A percentile compares a stretch with the other conserved stretches of the same genome.
Evolutionary conservation across 768 basidiomycete species (phyloP).

Genomic region (Mycena chlorophos): DNA sequence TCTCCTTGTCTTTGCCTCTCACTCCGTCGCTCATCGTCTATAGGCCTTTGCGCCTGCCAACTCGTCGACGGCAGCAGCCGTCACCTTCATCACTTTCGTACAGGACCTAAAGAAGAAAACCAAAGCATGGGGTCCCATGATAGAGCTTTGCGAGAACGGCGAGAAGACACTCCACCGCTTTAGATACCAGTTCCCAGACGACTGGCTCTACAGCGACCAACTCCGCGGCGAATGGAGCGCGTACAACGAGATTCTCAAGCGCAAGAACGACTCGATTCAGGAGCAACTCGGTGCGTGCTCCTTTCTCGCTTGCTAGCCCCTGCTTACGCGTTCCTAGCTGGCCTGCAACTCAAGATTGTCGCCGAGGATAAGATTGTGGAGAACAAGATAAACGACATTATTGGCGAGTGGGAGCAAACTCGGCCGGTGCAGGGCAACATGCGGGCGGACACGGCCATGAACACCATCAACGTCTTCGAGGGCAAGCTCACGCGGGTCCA

Average conservation of each 20-base stretch:
- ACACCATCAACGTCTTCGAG: slow-evolving; percentile 93
- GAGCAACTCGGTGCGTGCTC: slow-evolving; percentile 87
- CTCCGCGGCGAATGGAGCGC: slow-evolving; percentile 98
- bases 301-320: slow-evolving; percentile 1
- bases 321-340: slow-evolving; percentile 51
- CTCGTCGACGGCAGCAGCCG: slow-evolving; percentile 96
- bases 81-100: slow-evolving; percentile 98
- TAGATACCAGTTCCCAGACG: slow-evolving; percentile 93
- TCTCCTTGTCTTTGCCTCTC: not conserved
- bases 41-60: slow-evolving; percentile 74
- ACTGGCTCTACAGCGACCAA: slow-evolving; percentile 99
- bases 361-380: slow-evolving; percentile 98
- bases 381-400: slow-evolving; percentile 89
- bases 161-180: slow-evolving; percentile 98
- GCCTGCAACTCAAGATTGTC: slow-evolving; percentile 98
- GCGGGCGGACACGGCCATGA: slow-evolving; percentile 95
- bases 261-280: slow-evolving; percentile 98
- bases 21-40: slow-evolving; percentile 11
- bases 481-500: slow-evolving; percentile 84
- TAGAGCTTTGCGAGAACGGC: slow-evolving; percentile 90
- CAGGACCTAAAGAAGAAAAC: slow-evolving; percentile 98
- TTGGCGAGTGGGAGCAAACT: slow-evolving; percentile 92
- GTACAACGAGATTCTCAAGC: slow-evolving; percentile 94
- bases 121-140: slow-evolving; percentile 94
- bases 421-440: slow-evolving; percentile 96